Evolutionary conservation across 75 land plant genomes (phyloP).

Genomic region (Adiantum capillusveneris): DNA sequence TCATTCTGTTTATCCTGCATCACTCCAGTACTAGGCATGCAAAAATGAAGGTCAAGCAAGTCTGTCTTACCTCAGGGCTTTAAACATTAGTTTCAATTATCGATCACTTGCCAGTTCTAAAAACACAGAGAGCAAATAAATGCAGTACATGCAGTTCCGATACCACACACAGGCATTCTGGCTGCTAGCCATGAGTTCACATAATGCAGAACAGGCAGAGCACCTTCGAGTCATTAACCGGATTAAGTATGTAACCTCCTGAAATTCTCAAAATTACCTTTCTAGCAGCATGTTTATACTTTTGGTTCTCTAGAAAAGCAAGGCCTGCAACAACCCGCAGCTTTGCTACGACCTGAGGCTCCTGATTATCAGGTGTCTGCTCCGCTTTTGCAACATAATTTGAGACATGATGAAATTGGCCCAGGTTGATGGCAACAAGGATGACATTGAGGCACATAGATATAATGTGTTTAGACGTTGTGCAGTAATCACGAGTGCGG

Average conservation of each 20-base stretch:
- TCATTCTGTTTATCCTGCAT: too few species aligned
- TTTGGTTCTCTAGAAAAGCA: slow-evolving; percentile 68
- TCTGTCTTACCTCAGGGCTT: too few species aligned
- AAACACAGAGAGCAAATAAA: too few species aligned
- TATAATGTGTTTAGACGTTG: slow-evolving; percentile 85
- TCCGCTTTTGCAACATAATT: slow-evolving; percentile 92
- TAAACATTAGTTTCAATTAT: too few species aligned
- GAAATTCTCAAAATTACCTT: slow-evolving; percentile 40
- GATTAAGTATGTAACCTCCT: neutral
- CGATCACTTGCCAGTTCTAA: too few species aligned
- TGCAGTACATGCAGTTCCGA: too few species aligned
- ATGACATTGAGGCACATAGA: slow-evolving; percentile 93
- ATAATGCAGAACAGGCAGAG: too few species aligned
- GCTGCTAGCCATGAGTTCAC: too few species aligned
- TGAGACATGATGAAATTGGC: slow-evolving; percentile 87
- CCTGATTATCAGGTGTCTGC: slow-evolving; percentile 71
- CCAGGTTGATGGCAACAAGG: slow-evolving; percentile 92
- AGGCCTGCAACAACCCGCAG: slow-evolving; percentile 81
- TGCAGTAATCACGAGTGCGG: slow-evolving; percentile 94
- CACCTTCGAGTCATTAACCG: too few species aligned
- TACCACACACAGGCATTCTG: too few species aligned
- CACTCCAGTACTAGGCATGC: too few species aligned
- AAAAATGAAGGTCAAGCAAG: too few species aligned
- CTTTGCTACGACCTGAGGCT: slow-evolving; percentile 52
- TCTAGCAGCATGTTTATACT: slow-evolving; percentile 95